Evolutionary conservation across 108 stramenopile genomes (phyloP), one percentile per base, ranked within the genome.

Genomic region (Skeletonema menzelii): DNA sequence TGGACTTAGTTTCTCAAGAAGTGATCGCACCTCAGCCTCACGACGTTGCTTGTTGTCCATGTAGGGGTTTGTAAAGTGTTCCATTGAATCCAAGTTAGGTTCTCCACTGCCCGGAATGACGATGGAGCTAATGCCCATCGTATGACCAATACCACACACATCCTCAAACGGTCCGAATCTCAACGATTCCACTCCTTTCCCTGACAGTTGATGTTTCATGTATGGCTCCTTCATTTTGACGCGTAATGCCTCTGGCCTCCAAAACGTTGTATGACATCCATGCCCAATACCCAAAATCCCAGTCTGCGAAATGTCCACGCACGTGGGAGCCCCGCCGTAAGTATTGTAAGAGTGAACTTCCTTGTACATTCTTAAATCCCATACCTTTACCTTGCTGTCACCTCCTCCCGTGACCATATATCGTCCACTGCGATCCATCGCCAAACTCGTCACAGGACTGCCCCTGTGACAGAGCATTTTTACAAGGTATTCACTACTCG

Each of bases 151-250:
- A 11, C 93, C 94, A 60, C 96, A 90, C 15, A 96, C 97, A 91
- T 99, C 99, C 85, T 99, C 97, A 68, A 89, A 97, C 0, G 99
- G 99, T 24, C 99, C 87, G 78, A 98, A 99, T 22, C 94, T 83
- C 5, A 96, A 58, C 0, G 86, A 86, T 62, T 92, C 86, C 30
- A 94, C 69, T 7, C 83, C 80, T 42, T 75, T 79, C 4, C 88
- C 86, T 5, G 85, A 83, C 49, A 96, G 49, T 3, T 68, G 46
- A 76, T 99, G 98, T 40, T 79, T 78, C 93, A 99, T 91, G 86
- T 98, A 99, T 11, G 97, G 97, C 12, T 91, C 86, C 63, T 73
- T 76, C 13, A 79, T 77, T 80, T 95, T 96, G 27, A 55, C 61
- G 19, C 59, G 66, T 20, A 97, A 55, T 15, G 96, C 94, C 14